A percentile compares a stretch with the other conserved stretches of the same genome.
Evolutionary conservation across 2,329 filamentous ascomycete genomes (phyloP).

Genomic region (Pyrenochaeta sp.): DNA sequence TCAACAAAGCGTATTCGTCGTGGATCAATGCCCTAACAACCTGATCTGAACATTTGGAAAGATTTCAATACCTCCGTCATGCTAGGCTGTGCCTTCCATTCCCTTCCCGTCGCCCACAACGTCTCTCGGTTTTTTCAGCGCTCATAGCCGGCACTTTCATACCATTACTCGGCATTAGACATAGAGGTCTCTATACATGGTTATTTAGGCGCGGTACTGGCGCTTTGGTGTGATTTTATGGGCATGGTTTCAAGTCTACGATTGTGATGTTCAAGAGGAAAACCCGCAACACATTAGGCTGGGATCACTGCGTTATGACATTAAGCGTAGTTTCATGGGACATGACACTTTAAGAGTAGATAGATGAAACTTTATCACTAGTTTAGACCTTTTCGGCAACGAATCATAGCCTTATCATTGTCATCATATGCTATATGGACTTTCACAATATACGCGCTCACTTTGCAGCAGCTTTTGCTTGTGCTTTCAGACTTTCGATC

Average conservation of each 20-base stretch:
- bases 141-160: conserved; percentile 23
- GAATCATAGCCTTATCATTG: conserved; percentile 2
- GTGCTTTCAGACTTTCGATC: conserved; percentile 37
- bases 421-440: background rate
- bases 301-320: background rate
- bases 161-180: conserved; percentile 7
- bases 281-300: conserved; percentile 1
- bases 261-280: conserved; percentile 22
- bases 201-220: conserved; percentile 2
- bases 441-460: conserved; percentile 3
- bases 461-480: conserved; percentile 27
- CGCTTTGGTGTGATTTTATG: conserved; percentile 9
- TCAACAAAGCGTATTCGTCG: conserved; percentile 41
- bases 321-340: background rate
- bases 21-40: too few species aligned
- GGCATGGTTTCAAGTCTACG: conserved; percentile 10
- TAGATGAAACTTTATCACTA: background rate
- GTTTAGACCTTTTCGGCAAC: background rate
- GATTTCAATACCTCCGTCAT: too few species aligned
- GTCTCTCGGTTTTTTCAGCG: conserved; percentile 15
- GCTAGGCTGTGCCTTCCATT: too few species aligned
- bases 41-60: too few species aligned
- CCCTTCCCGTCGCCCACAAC: conserved; percentile 12
- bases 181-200: conserved; percentile 7
- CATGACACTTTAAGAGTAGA: conserved; percentile 10